Evolutionary conservation across 495 filamentous ascomycete species (phyloP), one percentile per base, ranked within the genome.

Genomic region (Xylaria grammica): DNA sequence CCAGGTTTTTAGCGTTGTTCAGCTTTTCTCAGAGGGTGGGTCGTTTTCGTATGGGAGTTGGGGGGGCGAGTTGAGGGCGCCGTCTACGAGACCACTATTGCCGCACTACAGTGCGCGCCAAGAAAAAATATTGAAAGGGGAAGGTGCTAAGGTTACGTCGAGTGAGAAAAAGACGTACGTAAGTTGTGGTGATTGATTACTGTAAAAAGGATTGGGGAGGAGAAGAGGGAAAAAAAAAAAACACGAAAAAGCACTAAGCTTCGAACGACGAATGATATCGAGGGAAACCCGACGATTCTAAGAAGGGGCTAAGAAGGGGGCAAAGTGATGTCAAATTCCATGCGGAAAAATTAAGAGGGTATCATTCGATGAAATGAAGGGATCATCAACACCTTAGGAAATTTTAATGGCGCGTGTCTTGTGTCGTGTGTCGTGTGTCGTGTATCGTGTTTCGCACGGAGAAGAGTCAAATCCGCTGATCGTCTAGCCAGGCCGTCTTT

Each of bases 271-370:
- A 26, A 36, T 59, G 42, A 26, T 32, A 42, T 9, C 13, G 10
- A 42, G 34, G 46, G 15, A 11, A 32, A 45, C 44, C 17, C 8
- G 34, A 44, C 11, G 17, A 22, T 42, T 22, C 13, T 53, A 30
- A 53, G 7, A n/a, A 36, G 22, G 19, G 19, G n/a, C 29, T 58
- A 54, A 54, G 36, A 62, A 62, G 20, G 20, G 6, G 5, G 46
- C 38, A 22, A 55, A 49, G 40, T 60, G 57, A 55, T 45, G 62
- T 59, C 46, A 58, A 63, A 54, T 40, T 52, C 17, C 51, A 56
- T 48, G 55, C 27, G 36, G 60, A 24, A n/a, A 67, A 63, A 48
- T 60, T 29, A 44, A 67, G 62, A 62, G 73, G 73, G 71, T 75
- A 75, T 77, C 74, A 69, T 63, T 29, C 20, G 20, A 40, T 30